Percentiles rank a stretch among this genome's conserved stretches.
Conservation (phyloP, 768 basidiomycete genomes). For the Suillus alpinus region DNA sequence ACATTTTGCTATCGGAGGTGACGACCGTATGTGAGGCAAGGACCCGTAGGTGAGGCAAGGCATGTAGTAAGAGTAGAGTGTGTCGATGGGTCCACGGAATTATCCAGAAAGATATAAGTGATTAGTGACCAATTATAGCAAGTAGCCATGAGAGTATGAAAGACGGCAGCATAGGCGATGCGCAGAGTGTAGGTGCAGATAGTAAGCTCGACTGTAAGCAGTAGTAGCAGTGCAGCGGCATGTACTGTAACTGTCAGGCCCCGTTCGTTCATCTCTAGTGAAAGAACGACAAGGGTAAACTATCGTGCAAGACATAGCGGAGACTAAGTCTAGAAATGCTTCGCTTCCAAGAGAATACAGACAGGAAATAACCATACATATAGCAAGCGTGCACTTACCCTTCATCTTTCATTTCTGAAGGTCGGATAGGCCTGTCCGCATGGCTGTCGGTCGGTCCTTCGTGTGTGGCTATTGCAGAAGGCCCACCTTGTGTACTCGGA, state of each 20-base stretch:
- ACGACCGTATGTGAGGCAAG: constrained; percentile 27
- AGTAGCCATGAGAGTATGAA: constrained; percentile 31
- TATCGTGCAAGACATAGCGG: constrained; percentile 13
- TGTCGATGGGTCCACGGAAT: constrained; percentile 34
- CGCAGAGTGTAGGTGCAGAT: constrained; percentile 19
- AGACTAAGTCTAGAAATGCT: constrained; percentile 11
- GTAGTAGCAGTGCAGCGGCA: constrained; percentile 17
- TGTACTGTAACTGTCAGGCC: constrained; percentile 12
- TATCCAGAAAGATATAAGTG: constrained; percentile 34
- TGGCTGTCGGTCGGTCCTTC: constrained; percentile 32
- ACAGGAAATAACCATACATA: constrained; percentile 15
- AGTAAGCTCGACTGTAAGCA: constrained; percentile 27
- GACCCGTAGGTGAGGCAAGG: constrained; percentile 21
- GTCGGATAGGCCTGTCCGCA: constrained; percentile 55
- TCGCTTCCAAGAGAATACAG: constrained; percentile 10
- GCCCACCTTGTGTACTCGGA: constrained; percentile 19
- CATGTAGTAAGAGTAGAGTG: constrained; percentile 14
- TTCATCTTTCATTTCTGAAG: constrained; percentile 77
- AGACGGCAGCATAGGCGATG: constrained; percentile 25
- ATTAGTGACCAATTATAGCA: constrained; percentile 34
- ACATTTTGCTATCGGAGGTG: constrained; percentile 70
- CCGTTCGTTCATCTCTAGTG: constrained; percentile 19
- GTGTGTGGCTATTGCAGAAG: constrained; percentile 35
- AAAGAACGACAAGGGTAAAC: constrained; percentile 11
- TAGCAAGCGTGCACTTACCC: constrained; percentile 55